Conservation (phyloP, 2,329 filamentous ascomycete species). For the Penicillium italicum region DNA sequence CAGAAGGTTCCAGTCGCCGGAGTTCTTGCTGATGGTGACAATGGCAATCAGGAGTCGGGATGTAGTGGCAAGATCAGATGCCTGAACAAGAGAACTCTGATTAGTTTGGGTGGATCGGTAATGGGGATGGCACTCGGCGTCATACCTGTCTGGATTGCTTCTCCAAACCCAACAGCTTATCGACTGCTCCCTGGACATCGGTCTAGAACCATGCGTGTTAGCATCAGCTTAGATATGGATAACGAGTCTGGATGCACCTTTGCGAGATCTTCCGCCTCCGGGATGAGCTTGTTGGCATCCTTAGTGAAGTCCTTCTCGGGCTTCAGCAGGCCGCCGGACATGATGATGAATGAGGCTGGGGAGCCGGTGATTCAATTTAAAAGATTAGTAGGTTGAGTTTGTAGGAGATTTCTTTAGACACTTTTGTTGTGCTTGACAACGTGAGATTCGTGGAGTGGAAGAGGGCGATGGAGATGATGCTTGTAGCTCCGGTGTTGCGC, state of each 20-base stretch:
- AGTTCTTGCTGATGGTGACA: slow-evolving; percentile 90
- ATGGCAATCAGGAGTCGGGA: slow-evolving; percentile 83
- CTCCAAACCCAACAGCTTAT: slow-evolving; percentile 87
- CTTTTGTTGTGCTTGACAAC: not conserved
- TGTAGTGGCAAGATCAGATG: slow-evolving; percentile 92
- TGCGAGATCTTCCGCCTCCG: slow-evolving; percentile 84
- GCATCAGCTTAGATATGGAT: slow-evolving; percentile 15
- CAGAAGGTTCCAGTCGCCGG: slow-evolving; percentile 87
- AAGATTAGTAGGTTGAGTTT: not conserved
- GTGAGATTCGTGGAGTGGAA: slow-evolving; percentile 9
- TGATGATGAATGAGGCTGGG: slow-evolving; percentile 44
- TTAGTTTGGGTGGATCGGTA: slow-evolving; percentile 6
- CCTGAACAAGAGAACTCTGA: slow-evolving; percentile 49
- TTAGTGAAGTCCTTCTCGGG: slow-evolving; percentile 99
- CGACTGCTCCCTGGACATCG: slow-evolving; percentile 81
- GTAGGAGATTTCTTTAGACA: not conserved
- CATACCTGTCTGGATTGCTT: slow-evolving; percentile 93
- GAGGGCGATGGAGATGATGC: slow-evolving; percentile 17
- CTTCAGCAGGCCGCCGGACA: slow-evolving; percentile 82
- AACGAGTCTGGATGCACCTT: slow-evolving; percentile 56
- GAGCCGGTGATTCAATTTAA: not conserved
- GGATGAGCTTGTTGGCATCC: slow-evolving; percentile 87
- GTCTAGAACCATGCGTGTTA: slow-evolving; percentile 27
- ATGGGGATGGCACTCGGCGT: slow-evolving; percentile 26
- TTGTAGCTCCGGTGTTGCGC: slow-evolving; percentile 21